Evolutionary conservation across 169 alveolate species (phyloP), one percentile per base, ranked within the genome.

Genomic region (Eimeria tenella): DNA sequence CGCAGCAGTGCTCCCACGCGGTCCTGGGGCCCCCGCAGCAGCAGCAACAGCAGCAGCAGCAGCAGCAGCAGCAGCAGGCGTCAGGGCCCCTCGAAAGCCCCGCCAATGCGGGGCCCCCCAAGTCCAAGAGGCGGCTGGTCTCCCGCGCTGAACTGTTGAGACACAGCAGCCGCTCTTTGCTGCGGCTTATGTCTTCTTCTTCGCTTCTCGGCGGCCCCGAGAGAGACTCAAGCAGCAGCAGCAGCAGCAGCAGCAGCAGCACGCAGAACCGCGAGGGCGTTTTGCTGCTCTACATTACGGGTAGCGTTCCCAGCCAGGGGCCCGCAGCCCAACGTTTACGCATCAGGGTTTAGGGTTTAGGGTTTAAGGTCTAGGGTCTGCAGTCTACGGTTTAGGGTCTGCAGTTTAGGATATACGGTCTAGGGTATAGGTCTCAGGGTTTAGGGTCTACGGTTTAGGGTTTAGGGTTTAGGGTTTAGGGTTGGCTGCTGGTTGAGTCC

Each of bases 11-110:
- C n/a, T 5, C 6, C n/a, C 31, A 62, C 73, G 6, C 73, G 6
- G 73, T 17, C 31, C 6, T 23, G 11, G 19, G 11, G n/a, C 73
- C 4, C 31, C 73, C 4, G n/a, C 73, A 6, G 73, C 73, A 62
- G 73, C 73, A 62, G 73, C 73, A 62, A 11, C 73, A 62, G 73
- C 73, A 62, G n/a, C 73, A 62, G 19, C 73, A 62, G 73, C 73
- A 62, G 73, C 73, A 62, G 73, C 73, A 62, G 73, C 86, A 75
- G 58, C 62, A 50, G 81, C 81, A 71, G 65, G 65, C 7, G 65
- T 9, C 65, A 56, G 65, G 65, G 65, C n/a, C n/a, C n/a, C 19
- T 58, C 13, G 13, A 13, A 58, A 8, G 13, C 13, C 65, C 65
- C 13, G 8, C 65, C n/a, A n/a, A n/a, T 5, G 17, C 17, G 75